Base-by-base conservation (phyloP, 495 filamentous ascomycete genomes). In the Penicillium verhagenii region DNA sequence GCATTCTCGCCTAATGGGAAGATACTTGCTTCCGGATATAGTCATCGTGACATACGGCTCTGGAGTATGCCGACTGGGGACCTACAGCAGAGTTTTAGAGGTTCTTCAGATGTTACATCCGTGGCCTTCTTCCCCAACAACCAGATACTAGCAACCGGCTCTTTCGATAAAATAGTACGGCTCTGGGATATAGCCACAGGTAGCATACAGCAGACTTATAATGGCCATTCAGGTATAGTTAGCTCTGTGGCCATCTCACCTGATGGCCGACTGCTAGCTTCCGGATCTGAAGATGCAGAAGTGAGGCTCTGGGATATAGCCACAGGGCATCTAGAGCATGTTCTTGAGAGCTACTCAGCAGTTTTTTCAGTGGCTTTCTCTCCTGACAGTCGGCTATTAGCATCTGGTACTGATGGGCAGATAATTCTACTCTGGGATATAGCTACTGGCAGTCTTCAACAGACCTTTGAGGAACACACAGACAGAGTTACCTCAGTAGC, bases 351-450 rank as follows among this genome's bases (percentile, higher is more conserved):
- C 29, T 19, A 33, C 11, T 9, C n/a, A 13, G 8, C 13, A 35
- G n/a, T 37, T 16, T 8, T 3, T 4, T 19, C 28, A 7, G 16
- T 37, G 26, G 1, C n/a, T 4, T 49, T 49, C 26, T 37, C 28
- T 3, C 47, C 18, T 1, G 16, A 49, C 23, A 26, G 28, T 16
- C 44, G 18, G 9, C 6, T 10, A 8, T 11, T 28, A n/a, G 23
- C 44, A 13, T 47, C 44, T 14, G 18, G 10, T 13, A 10, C 23
- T 2, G 23, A n/a, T 4, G 67, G 74, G 49, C 26, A 52, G 3
- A 69, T 56, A 4, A 47, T 76, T 20, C 58, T 55, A 56, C 59
- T 76, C 43, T 76, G 72, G 73, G 61, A 78, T 56, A 14, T 60
- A 7, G 47, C 31, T 20, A 64, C 53, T n/a, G 66, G 69, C 13